A percentile compares a stretch with the other conserved stretches of the same genome.
phyloP scores from a whole-genome alignment of 441 rosid species.

The Pelargonium cotyledonis region DNA sequence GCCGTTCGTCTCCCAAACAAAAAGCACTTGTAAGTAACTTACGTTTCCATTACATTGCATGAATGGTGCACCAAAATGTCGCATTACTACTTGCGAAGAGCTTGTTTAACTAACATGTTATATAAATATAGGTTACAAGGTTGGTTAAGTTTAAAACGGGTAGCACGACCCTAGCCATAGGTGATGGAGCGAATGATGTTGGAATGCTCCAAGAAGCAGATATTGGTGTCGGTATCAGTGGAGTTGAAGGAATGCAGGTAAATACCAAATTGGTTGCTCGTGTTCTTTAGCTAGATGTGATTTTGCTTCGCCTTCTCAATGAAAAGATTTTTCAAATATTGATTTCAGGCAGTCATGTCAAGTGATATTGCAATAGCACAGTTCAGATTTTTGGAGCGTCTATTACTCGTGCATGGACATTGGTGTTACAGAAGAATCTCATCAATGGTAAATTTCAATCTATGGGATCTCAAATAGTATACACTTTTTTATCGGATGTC shows the following conservation, averaged over 20 bases:
- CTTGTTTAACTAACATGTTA: neutral
- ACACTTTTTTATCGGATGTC: conserved; percentile 23
- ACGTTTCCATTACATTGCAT: neutral
- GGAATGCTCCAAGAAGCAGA: conserved; percentile 99
- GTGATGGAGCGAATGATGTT: conserved; percentile 93
- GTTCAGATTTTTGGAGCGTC: conserved; percentile 69
- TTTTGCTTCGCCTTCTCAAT: neutral
- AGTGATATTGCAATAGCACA: conserved; percentile 94
- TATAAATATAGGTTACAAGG: conserved; percentile 57
- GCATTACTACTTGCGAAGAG: neutral
- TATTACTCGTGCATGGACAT: conserved; percentile 89
- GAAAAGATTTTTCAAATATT: neutral
- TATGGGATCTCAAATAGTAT: too few relatives aligned
- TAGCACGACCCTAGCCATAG: conserved; percentile 67
- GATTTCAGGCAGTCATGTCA: conserved; percentile 86
- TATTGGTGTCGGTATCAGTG: conserved; percentile 86
- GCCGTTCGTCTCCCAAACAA: conserved; percentile 98
- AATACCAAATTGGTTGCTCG: neutral
- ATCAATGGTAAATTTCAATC: conserved; percentile 52
- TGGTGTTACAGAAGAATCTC: conserved; percentile 96
- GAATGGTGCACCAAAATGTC: neutral
- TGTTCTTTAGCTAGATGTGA: neutral
- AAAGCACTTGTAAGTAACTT: conserved; percentile 67
- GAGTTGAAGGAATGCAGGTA: conserved; percentile 96
- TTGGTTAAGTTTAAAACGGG: conserved; percentile 62